A percentile compares a stretch with the other conserved stretches of the same genome.
Evolutionary conservation across 345 rosid species (phyloP).

Genomic region (Gossypioides kirkii): DNA sequence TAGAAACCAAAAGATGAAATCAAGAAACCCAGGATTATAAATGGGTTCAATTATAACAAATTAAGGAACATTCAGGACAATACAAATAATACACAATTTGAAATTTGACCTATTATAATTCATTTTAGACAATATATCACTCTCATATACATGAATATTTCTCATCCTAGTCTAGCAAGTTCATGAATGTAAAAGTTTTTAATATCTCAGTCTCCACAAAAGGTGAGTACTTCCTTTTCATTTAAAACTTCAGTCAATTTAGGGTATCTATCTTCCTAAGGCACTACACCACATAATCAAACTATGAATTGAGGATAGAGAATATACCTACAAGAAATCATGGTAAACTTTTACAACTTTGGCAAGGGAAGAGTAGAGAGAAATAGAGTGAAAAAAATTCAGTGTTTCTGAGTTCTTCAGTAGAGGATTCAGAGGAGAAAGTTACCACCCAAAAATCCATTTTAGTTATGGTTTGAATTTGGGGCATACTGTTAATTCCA

Average conservation of each 20-base stretch:
- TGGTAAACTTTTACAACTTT: not conserved
- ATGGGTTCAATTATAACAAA: not conserved
- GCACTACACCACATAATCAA: not conserved
- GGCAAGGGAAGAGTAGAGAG: not conserved
- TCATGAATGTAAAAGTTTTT: not conserved
- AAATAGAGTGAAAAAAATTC: not conserved
- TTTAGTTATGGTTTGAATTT: not conserved
- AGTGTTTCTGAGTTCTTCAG: not conserved
- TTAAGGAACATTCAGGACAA: not conserved
- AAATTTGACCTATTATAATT: not conserved
- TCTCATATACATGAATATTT: not conserved
- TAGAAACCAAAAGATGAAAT: not conserved
- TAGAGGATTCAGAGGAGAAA: not conserved
- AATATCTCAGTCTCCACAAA: not conserved
- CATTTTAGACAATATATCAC: not conserved
- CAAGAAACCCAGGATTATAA: not conserved
- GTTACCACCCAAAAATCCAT: not conserved
- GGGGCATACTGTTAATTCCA: not conserved
- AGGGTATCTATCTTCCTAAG: conserved; percentile 1
- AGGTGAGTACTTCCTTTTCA: not conserved
- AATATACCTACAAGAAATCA: not conserved
- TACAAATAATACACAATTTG: not conserved
- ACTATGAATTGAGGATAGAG: not conserved
- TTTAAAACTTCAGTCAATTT: not conserved
- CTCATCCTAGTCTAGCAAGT: not conserved